These are phyloP conservation scores for Ceratocystis colombiana DNA, from an alignment of 2,329 filamentous ascomycete genomes.

Conservation along the genomic window DNA sequence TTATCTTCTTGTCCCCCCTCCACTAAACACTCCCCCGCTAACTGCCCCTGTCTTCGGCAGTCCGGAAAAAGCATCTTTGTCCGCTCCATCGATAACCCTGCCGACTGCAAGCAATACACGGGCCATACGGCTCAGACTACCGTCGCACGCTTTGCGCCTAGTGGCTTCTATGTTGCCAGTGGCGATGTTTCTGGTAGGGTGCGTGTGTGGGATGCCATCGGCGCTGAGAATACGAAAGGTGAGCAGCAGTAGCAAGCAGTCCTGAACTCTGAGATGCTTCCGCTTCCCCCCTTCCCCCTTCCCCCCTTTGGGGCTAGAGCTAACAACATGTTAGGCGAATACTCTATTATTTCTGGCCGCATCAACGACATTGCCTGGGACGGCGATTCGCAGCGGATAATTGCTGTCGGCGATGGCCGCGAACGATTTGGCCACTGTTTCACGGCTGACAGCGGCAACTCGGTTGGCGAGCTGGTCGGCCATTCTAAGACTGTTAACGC, in stretches of 20 bases:
- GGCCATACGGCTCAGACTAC: conserved; percentile 82
- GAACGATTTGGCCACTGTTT: conserved; percentile 91
- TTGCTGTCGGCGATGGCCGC: conserved; percentile 89
- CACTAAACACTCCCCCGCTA: neutral
- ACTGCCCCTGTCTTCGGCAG: conserved; percentile 36
- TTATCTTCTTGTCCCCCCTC: conserved; percentile 24
- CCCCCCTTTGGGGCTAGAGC: no score
- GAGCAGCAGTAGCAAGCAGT: conserved; percentile 12
- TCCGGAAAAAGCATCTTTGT: conserved; percentile 96
- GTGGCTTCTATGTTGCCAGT: conserved; percentile 87
- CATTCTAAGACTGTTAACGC: conserved; percentile 86
- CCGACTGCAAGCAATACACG: conserved; percentile 78
- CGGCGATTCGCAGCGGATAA: conserved; percentile 89
- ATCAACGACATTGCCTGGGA: conserved; percentile 98
- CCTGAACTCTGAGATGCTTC: no score
- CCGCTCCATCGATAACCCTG: conserved; percentile 83
- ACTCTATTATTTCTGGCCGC: conserved; percentile 83
- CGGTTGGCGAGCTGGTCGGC: conserved; percentile 84
- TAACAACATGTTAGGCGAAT: conserved; percentile 51
- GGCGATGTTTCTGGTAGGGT: conserved; percentile 79
- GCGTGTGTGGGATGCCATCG: conserved; percentile 84
- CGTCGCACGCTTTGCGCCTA: conserved; percentile 87
- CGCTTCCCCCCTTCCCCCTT: no score
- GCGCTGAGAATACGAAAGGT: conserved; percentile 72
- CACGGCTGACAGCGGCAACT: conserved; percentile 91